A percentile compares a stretch with the other conserved stretches of the same genome.
phyloP scores from a whole-genome alignment of 257 asterid species.

The Nemophila menziesii region DNA sequence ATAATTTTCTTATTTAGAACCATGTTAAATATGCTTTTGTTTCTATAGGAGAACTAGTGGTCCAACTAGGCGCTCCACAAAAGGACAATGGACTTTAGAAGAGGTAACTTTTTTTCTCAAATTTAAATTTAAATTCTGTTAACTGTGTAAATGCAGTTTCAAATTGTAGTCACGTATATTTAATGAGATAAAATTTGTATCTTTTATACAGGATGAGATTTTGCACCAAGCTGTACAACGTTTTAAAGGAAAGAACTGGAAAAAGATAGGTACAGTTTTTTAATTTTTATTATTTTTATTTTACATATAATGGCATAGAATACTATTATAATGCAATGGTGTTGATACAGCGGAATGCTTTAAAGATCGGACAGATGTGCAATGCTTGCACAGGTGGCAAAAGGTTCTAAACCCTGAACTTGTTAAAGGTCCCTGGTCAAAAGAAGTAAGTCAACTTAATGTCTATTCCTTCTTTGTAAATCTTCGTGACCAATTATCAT shows the following conservation, averaged over 20 bases:
- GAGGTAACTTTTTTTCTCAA: slow-evolving; percentile 41
- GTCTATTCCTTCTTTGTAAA: slow-evolving; percentile 12
- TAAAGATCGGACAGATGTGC: slow-evolving; percentile 86
- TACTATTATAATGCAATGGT: no score
- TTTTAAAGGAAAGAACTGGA: slow-evolving; percentile 92
- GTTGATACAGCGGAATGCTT: slow-evolving; percentile 83
- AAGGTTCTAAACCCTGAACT: slow-evolving; percentile 92
- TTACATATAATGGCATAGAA: no score
- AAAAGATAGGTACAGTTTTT: slow-evolving; percentile 79
- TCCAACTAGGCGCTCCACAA: slow-evolving; percentile 95
- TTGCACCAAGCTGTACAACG: slow-evolving; percentile 79
- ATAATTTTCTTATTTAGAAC: neutral
- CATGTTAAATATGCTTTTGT: neutral
- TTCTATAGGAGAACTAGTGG: slow-evolving; percentile 79
- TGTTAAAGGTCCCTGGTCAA: slow-evolving; percentile 97
- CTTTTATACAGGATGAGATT: slow-evolving; percentile 44
- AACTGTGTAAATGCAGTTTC: no score
- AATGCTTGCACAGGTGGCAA: slow-evolving; percentile 96
- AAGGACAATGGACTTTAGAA: slow-evolving; percentile 96
- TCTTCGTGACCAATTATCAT: slow-evolving; percentile 1
- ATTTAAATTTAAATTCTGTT: no score
- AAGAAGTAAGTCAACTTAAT: slow-evolving; percentile 47
- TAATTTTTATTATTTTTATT: no score
- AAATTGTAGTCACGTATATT: no score
- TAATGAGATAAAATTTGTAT: slow-evolving; percentile 12